Base-by-base conservation (phyloP, 2,329 filamentous ascomycete species). In the Fusarium sp. region DNA sequence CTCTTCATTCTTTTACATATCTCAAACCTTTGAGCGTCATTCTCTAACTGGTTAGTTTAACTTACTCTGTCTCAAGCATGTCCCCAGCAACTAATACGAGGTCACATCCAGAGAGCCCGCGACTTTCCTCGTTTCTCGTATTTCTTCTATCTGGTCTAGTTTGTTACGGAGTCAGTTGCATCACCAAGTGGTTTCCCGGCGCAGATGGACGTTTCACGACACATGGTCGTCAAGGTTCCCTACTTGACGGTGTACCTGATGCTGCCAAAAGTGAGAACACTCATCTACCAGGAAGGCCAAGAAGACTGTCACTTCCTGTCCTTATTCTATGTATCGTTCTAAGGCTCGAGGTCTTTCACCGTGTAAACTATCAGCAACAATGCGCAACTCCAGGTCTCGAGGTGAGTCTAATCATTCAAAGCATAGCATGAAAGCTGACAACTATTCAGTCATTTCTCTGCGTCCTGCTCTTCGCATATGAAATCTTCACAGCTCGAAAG, bases 361-460 rank as follows among this genome's bases (percentile, higher is more conserved):
- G 75, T 31, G 81, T 86, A 2, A 80, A 83, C 16, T 76, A 77
- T 26, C 80, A 84, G 61, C 80, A 85, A 37, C 85, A 88, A 74
- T 89, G 86, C 71, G 80, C 84, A 9, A 78, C 76, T 14, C 78
- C 82, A 21, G 85, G 85, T 4, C 69, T 88, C 18, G 84, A 88
- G 81, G 85, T 80, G 67, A 63, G 73, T 34, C 34, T 30, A 16
- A 6, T 37, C 16, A n/a, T 39, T 16, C 18, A 34, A 28, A 16
- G 51, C 14, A 28, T n/a, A 37, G 51, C 10, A 31, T 18, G 31
- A 44, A 52, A 10, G n/a, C 52, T 72, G 12, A 68, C 58, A 65
- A 34, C 6, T n/a, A 11, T 18, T 11, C 51, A 86, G 84, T 81
- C 84, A 3, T 85, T 85, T 68, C 73, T 87, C 7, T 83, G 83